Evolutionary conservation across 2,329 filamentous ascomycete species (phyloP).

Genomic region (Colletotrichum lentis): DNA sequence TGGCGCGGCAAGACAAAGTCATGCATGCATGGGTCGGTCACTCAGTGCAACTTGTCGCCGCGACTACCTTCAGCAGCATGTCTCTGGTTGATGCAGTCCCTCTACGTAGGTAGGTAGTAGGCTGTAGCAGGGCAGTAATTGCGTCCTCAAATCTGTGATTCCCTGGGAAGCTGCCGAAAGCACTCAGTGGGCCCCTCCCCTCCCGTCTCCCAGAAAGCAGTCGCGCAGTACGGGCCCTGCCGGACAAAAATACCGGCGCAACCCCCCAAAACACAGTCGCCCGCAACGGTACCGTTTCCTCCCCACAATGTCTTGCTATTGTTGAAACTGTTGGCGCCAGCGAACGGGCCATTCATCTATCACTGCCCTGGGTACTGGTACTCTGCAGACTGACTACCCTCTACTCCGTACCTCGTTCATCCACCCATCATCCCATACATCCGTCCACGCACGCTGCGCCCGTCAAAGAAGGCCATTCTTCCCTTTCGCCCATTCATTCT

Average conservation of each 20-base stretch:
- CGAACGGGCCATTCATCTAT: constrained; percentile 34
- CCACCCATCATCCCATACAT: neutral
- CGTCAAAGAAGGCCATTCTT: constrained; percentile 32
- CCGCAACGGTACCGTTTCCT: constrained; percentile 36
- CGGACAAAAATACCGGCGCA: constrained; percentile 30
- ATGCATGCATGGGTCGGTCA: neutral
- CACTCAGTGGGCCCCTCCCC: constrained; percentile 5
- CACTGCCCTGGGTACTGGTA: neutral
- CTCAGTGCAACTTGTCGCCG: constrained; percentile 11
- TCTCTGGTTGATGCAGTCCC: neutral
- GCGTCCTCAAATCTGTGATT: neutral
- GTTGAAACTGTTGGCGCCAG: constrained; percentile 34
- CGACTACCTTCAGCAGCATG: neutral
- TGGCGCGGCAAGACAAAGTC: constrained; percentile 20
- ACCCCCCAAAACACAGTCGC: constrained; percentile 24
- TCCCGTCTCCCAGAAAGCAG: neutral
- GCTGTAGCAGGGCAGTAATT: no score
- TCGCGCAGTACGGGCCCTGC: constrained; percentile 15
- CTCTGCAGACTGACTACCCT: no score
- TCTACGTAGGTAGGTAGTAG: no score
- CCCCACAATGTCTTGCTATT: constrained; percentile 33
- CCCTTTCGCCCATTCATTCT: constrained; percentile 22
- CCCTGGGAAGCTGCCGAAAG: constrained; percentile 1
- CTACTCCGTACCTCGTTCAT: neutral
- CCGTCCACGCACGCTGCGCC: neutral